phyloP scores from a whole-genome alignment of 129 eudicot genomes.

The Flaveria sonorensis region DNA sequence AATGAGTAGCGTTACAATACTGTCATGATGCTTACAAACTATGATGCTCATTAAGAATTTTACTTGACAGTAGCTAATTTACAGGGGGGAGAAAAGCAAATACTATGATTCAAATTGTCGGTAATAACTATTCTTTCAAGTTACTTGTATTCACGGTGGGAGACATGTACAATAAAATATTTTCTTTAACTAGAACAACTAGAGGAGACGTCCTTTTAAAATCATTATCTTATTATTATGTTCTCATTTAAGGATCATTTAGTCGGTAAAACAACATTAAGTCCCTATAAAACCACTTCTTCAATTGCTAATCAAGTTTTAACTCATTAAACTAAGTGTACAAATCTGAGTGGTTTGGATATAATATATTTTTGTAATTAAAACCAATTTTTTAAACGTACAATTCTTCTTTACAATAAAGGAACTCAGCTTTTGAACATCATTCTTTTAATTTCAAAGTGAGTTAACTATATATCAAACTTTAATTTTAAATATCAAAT shows the following conservation, averaged over 20 bases:
- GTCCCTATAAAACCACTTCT: constrained; percentile 1
- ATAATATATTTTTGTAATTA: not conserved
- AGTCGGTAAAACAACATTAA: constrained; percentile 20
- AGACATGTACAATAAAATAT: constrained; percentile 23
- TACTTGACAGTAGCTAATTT: not conserved
- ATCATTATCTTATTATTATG: constrained; percentile 17
- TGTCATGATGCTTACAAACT: not conserved
- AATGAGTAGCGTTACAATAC: not conserved
- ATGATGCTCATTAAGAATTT: not conserved
- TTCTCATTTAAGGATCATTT: constrained; percentile 27
- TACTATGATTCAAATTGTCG: constrained; percentile 23
- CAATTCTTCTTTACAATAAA: not conserved
- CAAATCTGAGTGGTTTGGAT: not conserved
- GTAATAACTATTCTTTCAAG: constrained; percentile 20
- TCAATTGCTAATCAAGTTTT: constrained; percentile 2
- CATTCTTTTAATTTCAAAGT: no score
- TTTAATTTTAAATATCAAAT: no score
- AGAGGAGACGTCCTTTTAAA: constrained; percentile 14
- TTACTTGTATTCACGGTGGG: constrained; percentile 27
- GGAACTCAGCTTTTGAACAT: no score
- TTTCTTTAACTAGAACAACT: constrained; percentile 6
- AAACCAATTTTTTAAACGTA: not conserved
- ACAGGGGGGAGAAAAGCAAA: not conserved
- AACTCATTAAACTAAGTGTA: not conserved
- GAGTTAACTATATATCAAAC: no score